Evolutionary conservation across 352 stramenopile species (phyloP).

Genomic region (Phytophthora chlamydospora): DNA sequence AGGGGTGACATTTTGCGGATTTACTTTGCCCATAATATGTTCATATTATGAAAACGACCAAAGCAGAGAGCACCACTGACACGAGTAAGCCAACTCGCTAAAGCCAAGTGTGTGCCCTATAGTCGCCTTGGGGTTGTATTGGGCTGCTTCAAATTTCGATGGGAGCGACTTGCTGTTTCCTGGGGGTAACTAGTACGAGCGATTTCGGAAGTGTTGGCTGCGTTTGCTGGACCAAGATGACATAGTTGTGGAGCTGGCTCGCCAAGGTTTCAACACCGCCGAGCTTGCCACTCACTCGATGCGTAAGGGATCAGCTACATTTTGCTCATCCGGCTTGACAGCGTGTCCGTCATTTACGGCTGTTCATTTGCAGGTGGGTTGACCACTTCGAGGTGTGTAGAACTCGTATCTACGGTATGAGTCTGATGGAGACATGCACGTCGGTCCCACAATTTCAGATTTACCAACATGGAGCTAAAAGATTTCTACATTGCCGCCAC

Average conservation of each 20-base stretch:
- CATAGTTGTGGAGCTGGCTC: constrained; percentile 18
- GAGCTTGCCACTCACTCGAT: constrained; percentile 31
- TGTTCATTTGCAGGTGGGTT: constrained; percentile 15
- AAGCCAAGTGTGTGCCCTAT: background rate
- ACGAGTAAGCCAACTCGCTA: too few relatives aligned
- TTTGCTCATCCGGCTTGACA: constrained; percentile 19
- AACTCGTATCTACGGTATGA: constrained; percentile 17
- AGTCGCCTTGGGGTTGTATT: background rate
- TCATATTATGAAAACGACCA: constrained; percentile 47
- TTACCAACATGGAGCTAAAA: constrained; percentile 7
- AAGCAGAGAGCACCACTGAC: too few relatives aligned
- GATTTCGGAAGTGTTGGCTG: background rate
- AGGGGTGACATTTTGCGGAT: constrained; percentile 27
- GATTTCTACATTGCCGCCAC: constrained; percentile 20
- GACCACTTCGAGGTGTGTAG: constrained; percentile 15
- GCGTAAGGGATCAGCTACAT: constrained; percentile 22
- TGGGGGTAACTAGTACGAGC: background rate
- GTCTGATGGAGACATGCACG: constrained; percentile 25
- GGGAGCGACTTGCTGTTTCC: background rate
- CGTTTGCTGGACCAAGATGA: background rate
- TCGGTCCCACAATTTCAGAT: constrained; percentile 13
- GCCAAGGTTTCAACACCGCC: constrained; percentile 7
- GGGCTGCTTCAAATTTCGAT: background rate
- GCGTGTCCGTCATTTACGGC: constrained; percentile 23
- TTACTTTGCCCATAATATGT: constrained; percentile 39